Conservation (phyloP, 2,329 filamentous ascomycete genomes). For the Exophiala calicioides region DNA sequence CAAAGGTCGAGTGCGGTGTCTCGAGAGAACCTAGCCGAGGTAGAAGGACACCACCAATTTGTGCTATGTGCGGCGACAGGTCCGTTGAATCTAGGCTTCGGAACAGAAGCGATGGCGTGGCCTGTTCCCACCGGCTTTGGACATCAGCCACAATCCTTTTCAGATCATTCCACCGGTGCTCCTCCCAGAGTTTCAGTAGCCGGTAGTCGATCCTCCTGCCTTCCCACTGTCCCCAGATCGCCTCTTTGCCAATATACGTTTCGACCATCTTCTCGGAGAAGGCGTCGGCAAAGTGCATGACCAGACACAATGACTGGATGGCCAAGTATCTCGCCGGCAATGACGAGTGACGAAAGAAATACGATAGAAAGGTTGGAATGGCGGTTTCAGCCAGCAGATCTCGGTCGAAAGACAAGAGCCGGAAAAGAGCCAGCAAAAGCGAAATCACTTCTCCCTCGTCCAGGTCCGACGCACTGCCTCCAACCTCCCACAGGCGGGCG, state of each 20-base stretch:
- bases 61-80: constrained; percentile 62
- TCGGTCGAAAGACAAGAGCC: constrained; percentile 75
- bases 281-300: constrained; percentile 76
- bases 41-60: constrained; percentile 67
- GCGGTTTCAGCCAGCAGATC: constrained; percentile 66
- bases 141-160: constrained; percentile 56
- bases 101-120: constrained; percentile 23
- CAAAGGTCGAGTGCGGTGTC: constrained; percentile 54
- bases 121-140: constrained; percentile 28
- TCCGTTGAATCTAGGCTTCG: constrained; percentile 33
- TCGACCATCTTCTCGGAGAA: constrained; percentile 72
- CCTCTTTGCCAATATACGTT: constrained; percentile 64
- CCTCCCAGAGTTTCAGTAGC: constrained; percentile 68
- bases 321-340: constrained; percentile 74
- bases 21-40: constrained; percentile 60
- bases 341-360: constrained; percentile 62
- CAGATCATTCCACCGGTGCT: constrained; percentile 51
- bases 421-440: constrained; percentile 69
- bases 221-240: constrained; percentile 72
- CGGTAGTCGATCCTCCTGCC: constrained; percentile 74
- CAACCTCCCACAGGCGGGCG: constrained; percentile 1
- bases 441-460: constrained; percentile 43
- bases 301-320: constrained; percentile 75
- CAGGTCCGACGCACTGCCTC: constrained; percentile 24
- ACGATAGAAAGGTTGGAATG: constrained; percentile 67